Percentiles rank a stretch among this genome's conserved stretches.
These are phyloP conservation scores for Rhododendron ferrugineum DNA, from an alignment of 148 eudicot genomes.

Conservation along the genomic window DNA sequence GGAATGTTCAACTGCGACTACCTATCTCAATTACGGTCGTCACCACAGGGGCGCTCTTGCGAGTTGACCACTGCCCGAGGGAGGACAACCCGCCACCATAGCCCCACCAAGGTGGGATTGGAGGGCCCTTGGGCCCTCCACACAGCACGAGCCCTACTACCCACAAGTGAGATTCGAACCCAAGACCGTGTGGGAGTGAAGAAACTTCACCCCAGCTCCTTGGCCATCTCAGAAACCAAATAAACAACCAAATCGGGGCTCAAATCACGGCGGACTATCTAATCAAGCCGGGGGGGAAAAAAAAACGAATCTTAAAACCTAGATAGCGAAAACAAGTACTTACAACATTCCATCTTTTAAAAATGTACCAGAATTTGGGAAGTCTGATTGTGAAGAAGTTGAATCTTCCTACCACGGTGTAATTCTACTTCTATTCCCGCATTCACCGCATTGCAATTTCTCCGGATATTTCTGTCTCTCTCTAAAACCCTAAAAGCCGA, in stretches of 20 bases:
- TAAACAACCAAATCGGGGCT: not conserved
- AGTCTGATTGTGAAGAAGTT: not conserved
- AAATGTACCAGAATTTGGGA: not conserved
- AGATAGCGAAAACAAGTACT: not conserved
- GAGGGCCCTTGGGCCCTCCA: not conserved
- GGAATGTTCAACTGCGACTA: not conserved
- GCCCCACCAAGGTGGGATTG: not conserved
- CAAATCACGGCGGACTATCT: not conserved
- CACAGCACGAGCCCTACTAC: not conserved
- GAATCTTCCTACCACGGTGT: not conserved
- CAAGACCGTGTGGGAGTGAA: not conserved
- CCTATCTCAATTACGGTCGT: not conserved
- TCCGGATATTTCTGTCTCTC: not conserved
- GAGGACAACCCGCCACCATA: not conserved
- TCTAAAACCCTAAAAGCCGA: not conserved
- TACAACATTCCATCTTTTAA: not conserved
- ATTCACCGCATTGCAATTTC: not conserved
- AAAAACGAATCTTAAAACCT: not conserved
- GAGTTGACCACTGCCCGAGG: not conserved
- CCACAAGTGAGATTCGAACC: not conserved
- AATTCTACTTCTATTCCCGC: not conserved
- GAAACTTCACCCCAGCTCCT: not conserved
- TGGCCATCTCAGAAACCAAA: not conserved
- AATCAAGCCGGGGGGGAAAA: no score
- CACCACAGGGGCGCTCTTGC: not conserved